Percentiles rank a stretch among this genome's conserved stretches.
Conservation (phyloP, 2,329 filamentous ascomycete species). For the Nigrospora oryzae region DNA sequence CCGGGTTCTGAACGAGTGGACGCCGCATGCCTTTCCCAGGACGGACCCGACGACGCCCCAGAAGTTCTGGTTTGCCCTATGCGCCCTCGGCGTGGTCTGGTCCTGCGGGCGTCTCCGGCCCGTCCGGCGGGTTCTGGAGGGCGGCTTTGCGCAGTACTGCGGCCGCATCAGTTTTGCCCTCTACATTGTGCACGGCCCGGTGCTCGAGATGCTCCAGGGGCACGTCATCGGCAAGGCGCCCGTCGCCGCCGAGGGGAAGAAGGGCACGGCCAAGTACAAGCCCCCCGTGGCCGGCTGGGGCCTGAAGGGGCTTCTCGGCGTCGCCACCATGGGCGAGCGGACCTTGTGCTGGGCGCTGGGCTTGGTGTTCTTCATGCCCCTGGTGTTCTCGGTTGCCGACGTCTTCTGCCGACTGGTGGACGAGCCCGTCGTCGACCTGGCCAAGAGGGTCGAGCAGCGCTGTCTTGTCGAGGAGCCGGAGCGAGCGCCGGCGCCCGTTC, state of each 20-base stretch:
- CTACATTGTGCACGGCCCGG: slow-evolving; percentile 44
- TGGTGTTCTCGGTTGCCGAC: slow-evolving; percentile 46
- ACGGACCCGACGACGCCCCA: slow-evolving; percentile 20
- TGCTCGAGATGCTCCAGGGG: slow-evolving; percentile 28
- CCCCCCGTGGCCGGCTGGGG: slow-evolving; percentile 5
- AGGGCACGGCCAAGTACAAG: slow-evolving; percentile 5
- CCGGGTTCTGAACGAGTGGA: slow-evolving; percentile 18
- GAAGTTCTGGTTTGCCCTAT: slow-evolving; percentile 28
- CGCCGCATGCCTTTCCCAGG: slow-evolving; percentile 22
- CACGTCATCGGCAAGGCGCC: slow-evolving; percentile 19
- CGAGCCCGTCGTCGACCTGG: slow-evolving; percentile 44
- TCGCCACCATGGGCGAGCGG: slow-evolving; percentile 17
- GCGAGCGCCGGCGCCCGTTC: neutral
- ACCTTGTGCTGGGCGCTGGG: slow-evolving; percentile 27
- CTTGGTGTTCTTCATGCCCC: slow-evolving; percentile 37
- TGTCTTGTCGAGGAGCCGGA: neutral
- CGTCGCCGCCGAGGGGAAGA: slow-evolving; percentile 9
- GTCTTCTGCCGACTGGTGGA: slow-evolving; percentile 49
- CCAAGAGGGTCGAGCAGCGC: slow-evolving; percentile 42
- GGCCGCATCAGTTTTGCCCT: slow-evolving; percentile 45
- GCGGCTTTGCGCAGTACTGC: slow-evolving; percentile 41
- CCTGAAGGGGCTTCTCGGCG: slow-evolving; percentile 23
- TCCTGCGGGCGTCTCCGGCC: slow-evolving; percentile 25
- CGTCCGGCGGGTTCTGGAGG: slow-evolving; percentile 32
- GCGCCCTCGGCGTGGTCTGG: slow-evolving; percentile 26